These are phyloP conservation scores for Trifolium dubium DNA, from an alignment of 306 rosid genomes.

Conservation along the genomic window DNA sequence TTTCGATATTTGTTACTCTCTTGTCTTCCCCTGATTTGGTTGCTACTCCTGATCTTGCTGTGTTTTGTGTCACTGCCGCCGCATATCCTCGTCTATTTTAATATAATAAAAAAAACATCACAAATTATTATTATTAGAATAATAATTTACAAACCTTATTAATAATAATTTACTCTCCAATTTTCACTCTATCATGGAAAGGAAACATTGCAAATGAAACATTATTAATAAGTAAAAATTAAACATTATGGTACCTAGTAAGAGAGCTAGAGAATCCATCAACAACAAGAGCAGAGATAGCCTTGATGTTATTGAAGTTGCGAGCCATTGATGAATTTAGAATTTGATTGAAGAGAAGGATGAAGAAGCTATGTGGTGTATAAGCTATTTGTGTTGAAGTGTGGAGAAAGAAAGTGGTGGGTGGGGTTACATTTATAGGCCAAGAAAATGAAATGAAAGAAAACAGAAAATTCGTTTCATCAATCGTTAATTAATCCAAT, in stretches of 20 bases:
- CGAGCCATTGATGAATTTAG: constrained; percentile 64
- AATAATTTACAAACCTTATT: no score
- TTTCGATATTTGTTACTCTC: constrained; percentile 38
- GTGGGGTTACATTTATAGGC: constrained; percentile 30
- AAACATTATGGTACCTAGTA: constrained; percentile 52
- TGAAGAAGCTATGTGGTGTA: no score
- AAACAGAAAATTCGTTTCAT: neutral
- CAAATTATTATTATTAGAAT: no score
- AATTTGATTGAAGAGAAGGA: neutral
- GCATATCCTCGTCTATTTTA: constrained; percentile 77
- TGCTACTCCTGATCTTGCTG: constrained; percentile 47
- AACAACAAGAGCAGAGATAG: constrained; percentile 57
- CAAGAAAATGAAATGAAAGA: neutral
- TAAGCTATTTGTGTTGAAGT: neutral
- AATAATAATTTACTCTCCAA: no score
- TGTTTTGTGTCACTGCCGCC: constrained; percentile 59
- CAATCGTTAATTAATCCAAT: neutral
- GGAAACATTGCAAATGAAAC: no score
- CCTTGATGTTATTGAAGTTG: constrained; percentile 70
- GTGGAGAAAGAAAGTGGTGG: neutral
- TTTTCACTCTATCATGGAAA: no score
- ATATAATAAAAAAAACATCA: neutral
- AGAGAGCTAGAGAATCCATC: constrained; percentile 46
- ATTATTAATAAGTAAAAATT: no score
- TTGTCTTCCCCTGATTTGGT: constrained; percentile 58